phyloP scores from a whole-genome alignment of 2,329 filamentous ascomycete genomes.

The Colletotrichum spinosum region DNA sequence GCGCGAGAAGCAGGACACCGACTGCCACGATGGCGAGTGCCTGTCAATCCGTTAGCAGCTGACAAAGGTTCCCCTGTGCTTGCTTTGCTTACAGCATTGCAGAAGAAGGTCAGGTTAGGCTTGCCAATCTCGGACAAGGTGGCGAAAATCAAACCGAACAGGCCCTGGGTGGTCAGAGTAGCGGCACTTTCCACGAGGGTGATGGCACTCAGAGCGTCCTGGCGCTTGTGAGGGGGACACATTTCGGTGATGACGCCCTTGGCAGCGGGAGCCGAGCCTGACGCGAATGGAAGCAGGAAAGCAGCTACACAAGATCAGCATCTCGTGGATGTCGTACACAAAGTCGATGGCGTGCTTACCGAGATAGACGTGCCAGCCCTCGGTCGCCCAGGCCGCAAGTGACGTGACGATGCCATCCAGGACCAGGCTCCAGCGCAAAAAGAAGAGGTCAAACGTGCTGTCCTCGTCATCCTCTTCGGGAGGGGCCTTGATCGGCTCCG shows the following conservation, averaged over 20 bases:
- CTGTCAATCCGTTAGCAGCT: slow-evolving; percentile 45
- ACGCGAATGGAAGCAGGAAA: slow-evolving; percentile 73
- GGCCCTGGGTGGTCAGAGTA: slow-evolving; percentile 69
- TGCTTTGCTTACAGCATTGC: slow-evolving; percentile 66
- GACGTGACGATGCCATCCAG: slow-evolving; percentile 74
- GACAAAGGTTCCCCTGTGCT: background rate
- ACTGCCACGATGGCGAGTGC: slow-evolving; percentile 66
- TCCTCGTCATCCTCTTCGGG: slow-evolving; percentile 55
- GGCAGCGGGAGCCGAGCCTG: slow-evolving; percentile 75
- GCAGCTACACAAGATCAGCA: slow-evolving; percentile 57
- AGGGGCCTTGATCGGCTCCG: slow-evolving; percentile 55
- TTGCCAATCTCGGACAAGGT: slow-evolving; percentile 70
- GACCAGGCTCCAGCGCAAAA: slow-evolving; percentile 73
- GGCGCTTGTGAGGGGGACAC: slow-evolving; percentile 70
- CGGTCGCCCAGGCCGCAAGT: slow-evolving; percentile 69
- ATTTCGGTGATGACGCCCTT: slow-evolving; percentile 81
- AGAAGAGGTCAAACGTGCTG: slow-evolving; percentile 74
- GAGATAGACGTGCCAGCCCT: slow-evolving; percentile 77
- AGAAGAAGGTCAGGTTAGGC: slow-evolving; percentile 73
- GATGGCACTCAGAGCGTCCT: slow-evolving; percentile 76
- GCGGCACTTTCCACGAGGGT: slow-evolving; percentile 78
- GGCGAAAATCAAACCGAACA: slow-evolving; percentile 77
- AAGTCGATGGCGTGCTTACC: slow-evolving; percentile 47
- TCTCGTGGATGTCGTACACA: background rate
- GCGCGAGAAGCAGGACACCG: slow-evolving; percentile 55